phyloP scores from a whole-genome alignment of 2,329 filamentous ascomycete species.

The Venturia effusa region DNA sequence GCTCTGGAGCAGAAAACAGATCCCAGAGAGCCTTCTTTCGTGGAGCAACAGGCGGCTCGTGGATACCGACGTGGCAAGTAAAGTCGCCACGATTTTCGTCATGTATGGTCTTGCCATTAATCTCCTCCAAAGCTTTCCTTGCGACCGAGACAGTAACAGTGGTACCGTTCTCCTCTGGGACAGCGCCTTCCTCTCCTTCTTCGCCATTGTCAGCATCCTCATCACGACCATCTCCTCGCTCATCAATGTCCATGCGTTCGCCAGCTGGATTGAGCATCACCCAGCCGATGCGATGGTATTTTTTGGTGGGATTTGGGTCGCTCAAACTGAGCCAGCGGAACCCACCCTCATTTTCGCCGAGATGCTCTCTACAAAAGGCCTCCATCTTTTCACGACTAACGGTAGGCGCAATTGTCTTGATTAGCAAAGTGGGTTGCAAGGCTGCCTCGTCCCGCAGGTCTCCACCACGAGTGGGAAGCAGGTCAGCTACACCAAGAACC shows the following conservation, averaged over 20 bases:
- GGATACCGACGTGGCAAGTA: constrained; percentile 91
- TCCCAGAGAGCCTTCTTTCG: constrained; percentile 96
- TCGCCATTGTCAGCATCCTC: constrained; percentile 58
- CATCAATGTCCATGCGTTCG: constrained; percentile 45
- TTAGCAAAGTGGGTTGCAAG: constrained; percentile 81
- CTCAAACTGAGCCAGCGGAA: constrained; percentile 95
- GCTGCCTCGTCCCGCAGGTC: constrained; percentile 85
- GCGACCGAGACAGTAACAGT: constrained; percentile 42
- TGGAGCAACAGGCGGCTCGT: constrained; percentile 75
- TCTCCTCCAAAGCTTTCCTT: constrained; percentile 80
- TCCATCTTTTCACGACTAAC: constrained; percentile 91
- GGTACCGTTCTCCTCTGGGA: constrained; percentile 21
- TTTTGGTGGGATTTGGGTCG: constrained; percentile 92
- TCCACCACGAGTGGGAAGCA: constrained; percentile 71
- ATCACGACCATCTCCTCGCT: constrained; percentile 64
- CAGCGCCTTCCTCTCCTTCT: constrained; percentile 41
- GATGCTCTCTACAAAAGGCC: constrained; percentile 84
- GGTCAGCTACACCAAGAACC: constrained; percentile 81
- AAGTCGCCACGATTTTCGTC: constrained; percentile 92
- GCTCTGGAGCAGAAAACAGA: constrained; percentile 85
- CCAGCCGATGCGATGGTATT: constrained; percentile 97
- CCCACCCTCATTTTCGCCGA: constrained; percentile 81
- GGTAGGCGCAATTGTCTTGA: constrained; percentile 95
- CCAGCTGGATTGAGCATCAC: constrained; percentile 82
- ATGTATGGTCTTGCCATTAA: constrained; percentile 95